Evolutionary conservation across 805 yeast species (phyloP), one percentile per base, ranked within the genome.

Genomic region (Candida ortonii): DNA sequence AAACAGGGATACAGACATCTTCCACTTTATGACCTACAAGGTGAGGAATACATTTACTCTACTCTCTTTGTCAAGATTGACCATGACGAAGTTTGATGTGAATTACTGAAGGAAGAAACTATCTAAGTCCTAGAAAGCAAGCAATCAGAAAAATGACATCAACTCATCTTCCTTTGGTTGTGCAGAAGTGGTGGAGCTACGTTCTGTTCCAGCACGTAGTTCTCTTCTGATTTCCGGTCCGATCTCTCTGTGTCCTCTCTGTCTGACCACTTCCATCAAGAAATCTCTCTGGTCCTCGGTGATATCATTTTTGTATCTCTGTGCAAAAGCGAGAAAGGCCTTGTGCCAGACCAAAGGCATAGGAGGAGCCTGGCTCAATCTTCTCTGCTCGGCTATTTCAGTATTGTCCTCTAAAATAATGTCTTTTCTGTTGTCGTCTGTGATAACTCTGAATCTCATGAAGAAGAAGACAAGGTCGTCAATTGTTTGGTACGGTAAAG

Each of bases 251-350:
- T 93, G 99, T 32, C 80, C 81, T 63, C 96, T 83, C 57, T 82
- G 89, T 64, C 95, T 81, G 13, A 88, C 76, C 4, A 95, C 89
- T 51, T 90, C 97, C 57, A 93, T 65, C 41, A 93, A 67, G 62
- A 90, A 87, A 52, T 93, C 98, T 58, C 96, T 76, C 69, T 93
- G 99, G 58, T 93, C 99, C 51, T 87, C 96, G n/a, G 98, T 93
- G 39, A 93, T 86, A 68, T 93, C 98, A 56, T 93, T 90, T 61
- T 90, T 93, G 59, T 93, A 93, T 46, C 96, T 74, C 65, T 89
- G 97, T 22, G 97, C 95, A 67, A 93, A 93, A 2, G 93, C 82
- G 38, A 93, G 70, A 55, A 93, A 84, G 2, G 97, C 90, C 60
- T 90, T 95, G 60, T 94, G 97, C 97, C 98, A 93, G 22, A 90